These are phyloP conservation scores for Oleoguttula mirabilis DNA, from an alignment of 495 filamentous ascomycete genomes.

Conservation along the genomic window DNA sequence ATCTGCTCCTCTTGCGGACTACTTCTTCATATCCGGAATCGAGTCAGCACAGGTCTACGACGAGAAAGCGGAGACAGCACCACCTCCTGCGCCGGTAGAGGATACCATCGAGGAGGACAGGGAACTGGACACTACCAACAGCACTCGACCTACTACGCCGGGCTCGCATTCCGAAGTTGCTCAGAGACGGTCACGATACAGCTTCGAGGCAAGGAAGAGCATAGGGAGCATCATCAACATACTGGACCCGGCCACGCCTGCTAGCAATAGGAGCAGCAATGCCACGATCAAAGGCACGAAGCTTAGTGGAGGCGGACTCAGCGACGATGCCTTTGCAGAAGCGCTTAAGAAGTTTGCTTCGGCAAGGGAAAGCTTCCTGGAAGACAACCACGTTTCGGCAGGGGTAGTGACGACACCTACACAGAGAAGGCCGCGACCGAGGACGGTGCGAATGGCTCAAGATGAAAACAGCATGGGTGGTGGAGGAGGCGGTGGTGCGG, in stretches of 20 bases:
- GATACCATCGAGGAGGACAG: conserved; percentile 73
- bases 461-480: conserved; percentile 52
- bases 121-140: conserved; percentile 30
- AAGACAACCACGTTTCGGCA: conserved; percentile 81
- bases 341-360: conserved; percentile 88
- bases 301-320: conserved; percentile 28
- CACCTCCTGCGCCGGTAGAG: conserved; percentile 47
- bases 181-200: conserved; percentile 53
- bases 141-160: conserved; percentile 41
- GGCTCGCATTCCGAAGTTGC: conserved; percentile 36
- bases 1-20: conserved; percentile 82
- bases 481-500: too few species aligned
- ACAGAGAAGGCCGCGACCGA: conserved; percentile 48
- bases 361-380: conserved; percentile 84
- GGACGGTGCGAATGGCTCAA: conserved; percentile 66
- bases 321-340: conserved; percentile 77
- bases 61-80: conserved; percentile 29
- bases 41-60: conserved; percentile 52
- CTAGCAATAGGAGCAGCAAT: conserved; percentile 83
- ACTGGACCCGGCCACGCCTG: conserved; percentile 31
- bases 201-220: conserved; percentile 51
- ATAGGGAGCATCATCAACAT: conserved; percentile 48
- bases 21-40: conserved; percentile 96
- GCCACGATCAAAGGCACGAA: conserved; percentile 58
- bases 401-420: conserved; percentile 44